phyloP scores from a whole-genome alignment of 768 basidiomycete genomes.

The Hygrocybe punicea region DNA sequence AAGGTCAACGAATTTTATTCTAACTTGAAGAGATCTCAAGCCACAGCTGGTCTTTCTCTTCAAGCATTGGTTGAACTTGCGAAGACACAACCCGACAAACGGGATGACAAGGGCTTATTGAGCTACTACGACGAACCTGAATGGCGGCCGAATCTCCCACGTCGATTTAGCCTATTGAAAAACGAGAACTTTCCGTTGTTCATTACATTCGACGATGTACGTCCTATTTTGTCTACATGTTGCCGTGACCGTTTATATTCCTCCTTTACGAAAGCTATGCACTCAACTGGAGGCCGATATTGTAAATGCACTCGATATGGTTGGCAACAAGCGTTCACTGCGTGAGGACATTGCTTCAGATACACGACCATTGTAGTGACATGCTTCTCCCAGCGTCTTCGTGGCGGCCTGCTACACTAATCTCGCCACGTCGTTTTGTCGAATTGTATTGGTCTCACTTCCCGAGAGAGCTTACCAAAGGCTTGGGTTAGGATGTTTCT shows the following conservation, averaged over 20 bases:
- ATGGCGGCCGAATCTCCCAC: slow-evolving; percentile 46
- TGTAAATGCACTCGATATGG: neutral
- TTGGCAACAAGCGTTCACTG: too few relatives aligned
- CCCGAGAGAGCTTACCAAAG: slow-evolving; percentile 47
- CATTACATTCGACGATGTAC: slow-evolving; percentile 36
- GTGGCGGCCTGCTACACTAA: too few relatives aligned
- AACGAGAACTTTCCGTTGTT: slow-evolving; percentile 70
- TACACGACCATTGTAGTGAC: neutral
- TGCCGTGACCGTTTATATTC: too few relatives aligned
- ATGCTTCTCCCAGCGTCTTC: slow-evolving; percentile 42
- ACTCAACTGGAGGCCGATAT: slow-evolving; percentile 49
- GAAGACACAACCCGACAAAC: slow-evolving; percentile 9
- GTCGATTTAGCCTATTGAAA: slow-evolving; percentile 50
- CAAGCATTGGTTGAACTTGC: slow-evolving; percentile 38
- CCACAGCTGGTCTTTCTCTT: slow-evolving; percentile 33
- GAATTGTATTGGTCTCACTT: slow-evolving; percentile 59
- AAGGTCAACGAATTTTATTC: slow-evolving; percentile 66
- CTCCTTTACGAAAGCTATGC: slow-evolving; percentile 40
- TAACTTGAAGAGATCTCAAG: slow-evolving; percentile 47
- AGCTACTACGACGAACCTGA: slow-evolving; percentile 40
- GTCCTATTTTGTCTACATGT: neutral
- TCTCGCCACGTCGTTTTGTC: slow-evolving; percentile 34
- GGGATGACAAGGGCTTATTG: slow-evolving; percentile 31
- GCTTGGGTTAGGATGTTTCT: slow-evolving; percentile 42
- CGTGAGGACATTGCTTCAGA: neutral